Evolutionary conservation across 768 basidiomycete genomes (phyloP), one percentile per base, ranked within the genome.

Genomic region (Fomitopsis serialis): DNA sequence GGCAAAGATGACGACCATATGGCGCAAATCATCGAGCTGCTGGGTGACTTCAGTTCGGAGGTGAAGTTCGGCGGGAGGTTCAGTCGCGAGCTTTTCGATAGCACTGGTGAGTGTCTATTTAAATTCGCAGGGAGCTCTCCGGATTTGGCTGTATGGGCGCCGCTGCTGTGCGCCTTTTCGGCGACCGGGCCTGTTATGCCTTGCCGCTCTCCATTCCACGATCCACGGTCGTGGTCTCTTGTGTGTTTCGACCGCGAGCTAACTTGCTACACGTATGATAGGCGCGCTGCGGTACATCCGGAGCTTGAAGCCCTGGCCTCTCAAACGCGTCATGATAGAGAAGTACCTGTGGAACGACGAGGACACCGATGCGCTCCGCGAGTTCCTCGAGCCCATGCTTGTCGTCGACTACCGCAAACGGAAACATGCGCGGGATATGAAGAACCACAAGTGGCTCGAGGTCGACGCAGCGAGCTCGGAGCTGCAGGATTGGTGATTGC

Each of bases 1-100:
- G 85, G 83, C 54, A 94, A 94, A 70, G 93, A 97, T 68, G 93
- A 95, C 63, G 96, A 98, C 67, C 94, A 97, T 61, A 83, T 95
- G 79, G 94, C 94, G 34, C 93, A 95, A 72, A 91, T 96, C 56
- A 86, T 95, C 52, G 94, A 97, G 73, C 75, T 97, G 10, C 71
- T 95, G 54, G 93, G 93, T 32, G 89, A 93, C 69, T 82, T 86
- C 56, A 71, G 82, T 13, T 62, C 84, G 24, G 79, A 82, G 46
- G 76, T 87, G 42, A 93, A 91, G 72, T 82, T 87, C 78, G 85
- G 84, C 23, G 93, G 94, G 29, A 86, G 83, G 62, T 93, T 86
- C 67, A 88, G 87, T 59, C 78, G 85, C 50, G 91, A 96, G 62
- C 68, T 96, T 56, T 96, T 96, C 66, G 91, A 89, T 59, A 78